Base-by-base conservation (phyloP, 164 flowering plant species). In the Chimonanthus salicifolius region DNA sequence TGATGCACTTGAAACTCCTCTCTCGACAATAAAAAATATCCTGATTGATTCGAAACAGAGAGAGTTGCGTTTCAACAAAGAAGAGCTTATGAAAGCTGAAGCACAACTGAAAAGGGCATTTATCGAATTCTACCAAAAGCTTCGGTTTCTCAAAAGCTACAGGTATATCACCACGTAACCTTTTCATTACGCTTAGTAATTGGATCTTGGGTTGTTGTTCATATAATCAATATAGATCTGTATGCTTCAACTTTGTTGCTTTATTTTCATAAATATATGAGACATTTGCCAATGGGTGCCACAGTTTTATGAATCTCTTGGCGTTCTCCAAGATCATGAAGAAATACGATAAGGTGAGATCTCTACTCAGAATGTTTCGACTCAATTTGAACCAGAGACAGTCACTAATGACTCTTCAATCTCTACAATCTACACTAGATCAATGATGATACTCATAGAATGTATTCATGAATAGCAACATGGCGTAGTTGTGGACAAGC, bases 271-370 rank as follows among this genome's bases (percentile, higher is more conserved):
- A 20, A 62, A 16, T 71, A 15, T 16, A 8, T 78, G n/a, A 76
- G n/a, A 50, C 7, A 69, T 46, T 75, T 3, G 1, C 71, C 72
- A 5, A 67, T 70, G 65, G 63, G 13, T 82, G n/a, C 71, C 15
- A 13, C 85, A 92, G 95, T 82, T 92, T 89, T 81, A 73, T 90
- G 77, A 92, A 92, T 74, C 80, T 80, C 49, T 68, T 89, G 83
- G 94, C 94, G 0, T 86, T 90, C 76, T 89, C 94, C 47, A 92
- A 92, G 84, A 90, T 90, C 78, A 81, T 89, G 91, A 90, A 92
- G 88, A 90, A 92, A 71, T 90, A 92, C 80, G 95, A 92, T 77
- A 92, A 92, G 94, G 97, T 91, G 18, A 20, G 58, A 68, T 72
- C 58, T 5, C 21, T 51, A 15, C 49, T 13, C 47, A 66, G 11